These are phyloP conservation scores for Lunasporangiospora selenospora DNA, from an alignment of 192 early-diverging fungal genomes.

Conservation along the genomic window DNA sequence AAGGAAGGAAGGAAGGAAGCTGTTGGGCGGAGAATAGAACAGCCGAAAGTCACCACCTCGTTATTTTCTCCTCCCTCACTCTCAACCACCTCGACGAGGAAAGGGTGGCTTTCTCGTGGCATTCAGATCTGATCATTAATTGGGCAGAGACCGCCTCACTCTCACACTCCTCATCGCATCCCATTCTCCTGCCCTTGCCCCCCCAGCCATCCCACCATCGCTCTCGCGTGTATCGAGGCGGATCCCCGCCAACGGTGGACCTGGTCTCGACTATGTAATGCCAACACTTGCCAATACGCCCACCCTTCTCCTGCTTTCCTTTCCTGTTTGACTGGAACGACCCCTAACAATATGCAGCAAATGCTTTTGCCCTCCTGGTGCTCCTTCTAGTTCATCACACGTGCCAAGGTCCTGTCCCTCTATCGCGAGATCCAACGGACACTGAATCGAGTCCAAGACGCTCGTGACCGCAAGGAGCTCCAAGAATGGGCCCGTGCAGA, in stretches of 20 bases:
- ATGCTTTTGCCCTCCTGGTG: no score
- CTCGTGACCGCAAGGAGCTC: conserved; percentile 33
- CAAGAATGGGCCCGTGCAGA: conserved; percentile 41
- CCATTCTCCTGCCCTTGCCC: no score
- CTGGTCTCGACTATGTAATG: conserved; percentile 44
- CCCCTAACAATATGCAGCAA: background rate
- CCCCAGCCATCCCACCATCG: conserved; percentile 32
- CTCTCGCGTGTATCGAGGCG: conserved; percentile 21
- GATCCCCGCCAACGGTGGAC: conserved; percentile 29
- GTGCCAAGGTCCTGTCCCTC: conserved; percentile 34
- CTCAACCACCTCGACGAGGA: no score
- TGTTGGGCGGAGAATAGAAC: no score
- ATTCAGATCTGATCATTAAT: no score
- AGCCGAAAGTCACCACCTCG: no score
- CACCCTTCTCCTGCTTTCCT: background rate
- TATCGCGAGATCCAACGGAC: conserved; percentile 43
- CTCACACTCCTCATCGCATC: no score
- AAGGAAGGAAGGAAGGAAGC: no score
- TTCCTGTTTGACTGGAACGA: background rate
- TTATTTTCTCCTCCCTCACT: no score
- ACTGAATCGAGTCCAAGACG: conserved; percentile 29
- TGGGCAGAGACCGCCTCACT: no score
- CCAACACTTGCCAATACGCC: no score
- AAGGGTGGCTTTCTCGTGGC: no score
- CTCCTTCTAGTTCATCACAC: conserved; percentile 38